Conservation (phyloP, 2,329 filamentous ascomycete genomes). For the Aureobasidium namibiae region DNA sequence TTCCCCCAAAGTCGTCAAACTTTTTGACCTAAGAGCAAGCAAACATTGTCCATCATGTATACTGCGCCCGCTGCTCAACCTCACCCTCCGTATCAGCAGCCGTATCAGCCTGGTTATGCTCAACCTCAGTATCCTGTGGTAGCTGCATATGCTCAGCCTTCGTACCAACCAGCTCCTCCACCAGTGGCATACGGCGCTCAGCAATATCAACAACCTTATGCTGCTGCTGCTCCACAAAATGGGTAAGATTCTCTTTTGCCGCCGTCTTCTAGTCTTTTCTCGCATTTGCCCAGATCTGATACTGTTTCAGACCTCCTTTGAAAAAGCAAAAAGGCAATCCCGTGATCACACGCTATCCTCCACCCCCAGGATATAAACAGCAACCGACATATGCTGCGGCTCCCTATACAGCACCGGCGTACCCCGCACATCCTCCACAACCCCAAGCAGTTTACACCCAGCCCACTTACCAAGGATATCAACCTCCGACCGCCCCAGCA, state of each 20-base stretch:
- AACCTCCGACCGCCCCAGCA: background rate
- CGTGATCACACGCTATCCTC: conserved; percentile 42
- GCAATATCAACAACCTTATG: conserved; percentile 20
- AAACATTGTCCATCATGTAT: conserved; percentile 10
- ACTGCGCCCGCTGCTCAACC: conserved; percentile 23
- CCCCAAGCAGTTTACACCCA: conserved; percentile 14
- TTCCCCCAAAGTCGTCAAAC: background rate
- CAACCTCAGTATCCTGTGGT: background rate
- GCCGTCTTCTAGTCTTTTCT: background rate
- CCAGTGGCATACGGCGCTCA: conserved; percentile 17
- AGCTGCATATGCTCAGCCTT: conserved; percentile 21
- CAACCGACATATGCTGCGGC: conserved; percentile 5
- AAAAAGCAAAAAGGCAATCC: conserved; percentile 40
- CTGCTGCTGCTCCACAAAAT: background rate
- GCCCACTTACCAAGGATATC: conserved; percentile 20
- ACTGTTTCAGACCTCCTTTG: conserved; percentile 23
- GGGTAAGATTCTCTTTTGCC: background rate
- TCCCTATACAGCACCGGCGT: conserved; percentile 3
- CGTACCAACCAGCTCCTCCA: conserved; percentile 20
- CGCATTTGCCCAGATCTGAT: background rate
- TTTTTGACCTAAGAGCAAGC: background rate
- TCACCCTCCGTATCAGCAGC: conserved; percentile 25
- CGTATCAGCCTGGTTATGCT: conserved; percentile 15
- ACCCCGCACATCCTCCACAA: background rate
- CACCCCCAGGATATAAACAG: conserved; percentile 29